Evolutionary conservation across 208 protist genomes (phyloP).

Genomic region (Leptomonas pyrrhocoris): DNA sequence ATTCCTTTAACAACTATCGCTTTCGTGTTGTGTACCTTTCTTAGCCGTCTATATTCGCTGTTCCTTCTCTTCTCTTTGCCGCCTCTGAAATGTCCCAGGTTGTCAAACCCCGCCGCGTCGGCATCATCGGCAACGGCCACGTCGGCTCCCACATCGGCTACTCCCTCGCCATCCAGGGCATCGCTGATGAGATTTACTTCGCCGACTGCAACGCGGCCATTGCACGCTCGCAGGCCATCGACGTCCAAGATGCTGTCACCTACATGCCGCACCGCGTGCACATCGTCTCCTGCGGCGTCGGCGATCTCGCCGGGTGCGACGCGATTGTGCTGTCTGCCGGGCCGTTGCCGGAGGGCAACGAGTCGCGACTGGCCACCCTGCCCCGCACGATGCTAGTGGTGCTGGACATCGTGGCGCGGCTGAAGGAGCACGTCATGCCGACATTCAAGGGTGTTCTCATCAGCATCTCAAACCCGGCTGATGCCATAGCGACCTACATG

Average conservation of each 20-base stretch:
- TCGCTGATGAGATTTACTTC: constrained; percentile 45
- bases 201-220: constrained; percentile 41
- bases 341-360: constrained; percentile 31
- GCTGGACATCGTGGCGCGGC: constrained; percentile 31
- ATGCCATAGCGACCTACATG: constrained; percentile 47
- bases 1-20: constrained; percentile 9
- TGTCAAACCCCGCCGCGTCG: constrained; percentile 41
- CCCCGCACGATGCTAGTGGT: constrained; percentile 47
- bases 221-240: constrained; percentile 41
- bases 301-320: constrained; percentile 39
- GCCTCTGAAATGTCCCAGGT: constrained; percentile 7
- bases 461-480: constrained; percentile 52
- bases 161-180: constrained; percentile 41
- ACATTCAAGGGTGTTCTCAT: constrained; percentile 47
- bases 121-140: constrained; percentile 49
- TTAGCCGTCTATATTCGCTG: background rate
- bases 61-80: constrained; percentile 10
- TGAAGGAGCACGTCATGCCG: constrained; percentile 35
- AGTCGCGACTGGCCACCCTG: constrained; percentile 44
- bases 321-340: constrained; percentile 48
- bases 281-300: constrained; percentile 24
- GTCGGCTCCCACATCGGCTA: constrained; percentile 54
- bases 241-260: constrained; percentile 46
- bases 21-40: background rate
- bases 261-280: constrained; percentile 48